Base-by-base conservation (phyloP, 306 rosid genomes). In the Acacia melanoxylon region DNA sequence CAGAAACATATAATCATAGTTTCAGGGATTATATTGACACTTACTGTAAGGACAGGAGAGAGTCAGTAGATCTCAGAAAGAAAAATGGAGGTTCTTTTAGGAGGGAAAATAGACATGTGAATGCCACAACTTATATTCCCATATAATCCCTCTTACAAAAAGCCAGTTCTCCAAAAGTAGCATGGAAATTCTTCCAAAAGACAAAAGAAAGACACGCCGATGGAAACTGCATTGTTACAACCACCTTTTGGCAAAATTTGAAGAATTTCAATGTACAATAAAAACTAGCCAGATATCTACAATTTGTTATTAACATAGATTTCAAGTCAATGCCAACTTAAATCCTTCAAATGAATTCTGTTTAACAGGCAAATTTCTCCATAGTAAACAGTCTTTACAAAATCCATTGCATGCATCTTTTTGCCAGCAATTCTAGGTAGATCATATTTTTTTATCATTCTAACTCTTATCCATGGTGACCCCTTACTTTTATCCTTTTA, bases 11-110 rank as follows among this genome's bases (percentile, higher is more conserved):
- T 19, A 77, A 79, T 58, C 76, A 75, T 48, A 68, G 40, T 77
- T 80, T 42, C 69, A 41, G 78, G 73, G 31, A 74, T 61, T 72
- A 73, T 54, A 76, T 37, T 37, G 54, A 61, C 70, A 78, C 59
- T 61, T 71, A 51, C 19, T 45, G 15, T 40, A 29, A 51, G 77
- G 78, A 46, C 71, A 74, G 56, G 27, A 83, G 4, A 37, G 72
- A 48, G 48, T 44, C 29, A 80, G 62, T 25, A 29, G 44, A 77
- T 35, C 42, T 56, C 22, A 8, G 24, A 44, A 81, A 78, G 74
- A 70, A 48, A 31, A 72, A 48, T 4, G 52, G 37, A 68, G 75
- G 37, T 24, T 81, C 74, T 41, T 14, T 71, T 45, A 2, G n/a
- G 40, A 45, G 56, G 37, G 56, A 25, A 44, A 45, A 31, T 35